Evolutionary conservation across 768 basidiomycete genomes (phyloP).

Genomic region (Artomyces pyxidatus): DNA sequence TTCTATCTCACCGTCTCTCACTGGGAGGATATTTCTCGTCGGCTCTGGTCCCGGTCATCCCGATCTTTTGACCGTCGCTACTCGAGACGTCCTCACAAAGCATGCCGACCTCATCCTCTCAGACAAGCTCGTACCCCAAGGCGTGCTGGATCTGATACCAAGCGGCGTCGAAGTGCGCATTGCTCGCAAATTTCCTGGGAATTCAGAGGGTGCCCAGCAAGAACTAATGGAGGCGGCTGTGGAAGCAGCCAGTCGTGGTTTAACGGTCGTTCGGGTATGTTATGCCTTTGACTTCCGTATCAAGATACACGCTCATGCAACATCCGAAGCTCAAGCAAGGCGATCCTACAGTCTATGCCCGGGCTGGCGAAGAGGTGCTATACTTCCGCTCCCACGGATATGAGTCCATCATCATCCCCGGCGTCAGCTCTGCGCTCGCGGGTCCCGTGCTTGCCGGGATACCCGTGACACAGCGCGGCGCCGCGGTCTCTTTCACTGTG

Average conservation of each 20-base stretch:
- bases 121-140: slow-evolving; percentile 91
- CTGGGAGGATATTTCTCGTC: slow-evolving; percentile 79
- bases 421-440: slow-evolving; percentile 83
- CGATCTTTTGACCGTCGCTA: slow-evolving; percentile 82
- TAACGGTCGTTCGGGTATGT: slow-evolving; percentile 81
- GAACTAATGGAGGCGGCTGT: slow-evolving; percentile 94
- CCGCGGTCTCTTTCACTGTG: slow-evolving; percentile 80
- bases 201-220: slow-evolving; percentile 88
- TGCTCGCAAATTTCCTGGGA: slow-evolving; percentile 96
- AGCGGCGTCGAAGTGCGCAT: slow-evolving; percentile 66
- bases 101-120: slow-evolving; percentile 85
- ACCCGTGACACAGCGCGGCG: slow-evolving; percentile 92
- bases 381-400: slow-evolving; percentile 85
- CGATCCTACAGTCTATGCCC: slow-evolving; percentile 91
- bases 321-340: slow-evolving; percentile 82
- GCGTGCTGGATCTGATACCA: slow-evolving; percentile 82
- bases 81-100: slow-evolving; percentile 69
- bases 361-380: slow-evolving; percentile 90
- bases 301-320: neutral
- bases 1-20: slow-evolving; percentile 21
- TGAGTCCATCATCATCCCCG: slow-evolving; percentile 80
- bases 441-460: slow-evolving; percentile 87
- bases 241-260: slow-evolving; percentile 68
- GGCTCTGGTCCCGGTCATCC: slow-evolving; percentile 97
- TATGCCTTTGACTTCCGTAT: neutral